Evolutionary conservation across 306 rosid genomes (phyloP), one percentile per base, ranked within the genome.

Genomic region (Hippophae gyantsensis): DNA sequence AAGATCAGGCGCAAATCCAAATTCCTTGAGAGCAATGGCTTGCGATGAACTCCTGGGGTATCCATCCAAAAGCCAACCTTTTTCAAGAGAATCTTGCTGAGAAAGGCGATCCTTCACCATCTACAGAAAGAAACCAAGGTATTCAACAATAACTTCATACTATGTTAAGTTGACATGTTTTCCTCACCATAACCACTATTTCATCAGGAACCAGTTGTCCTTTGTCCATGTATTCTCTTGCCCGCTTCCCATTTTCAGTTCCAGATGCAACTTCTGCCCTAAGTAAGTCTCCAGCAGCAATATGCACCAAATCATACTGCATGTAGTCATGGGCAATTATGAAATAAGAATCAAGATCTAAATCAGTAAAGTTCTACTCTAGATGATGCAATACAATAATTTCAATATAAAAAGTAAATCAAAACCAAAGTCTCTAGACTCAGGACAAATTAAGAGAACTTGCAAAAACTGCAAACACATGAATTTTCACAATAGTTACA

Each of bases 51-150:
- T 92, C 81, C 99, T 82, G 56, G 99, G 99, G 66, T 85, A 88
- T 26, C 99, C 99, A 75, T 92, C 97, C 66, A 92, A 74, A 65
- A 88, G 99, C 99, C 99, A 92, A 52, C 99, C 99, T 60, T 79
- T 71, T 53, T 82, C 58, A 46, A 13, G 68, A 70, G 99, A 69
- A 67, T 92, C 97, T 10, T 86, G 84, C 69, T 75, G 71, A 45
- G 47, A 75, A 65, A 92, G 79, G 54, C 97, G 89, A 13, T 86
- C 95, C 68, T 78, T 92, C 57, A 92, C 96, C 90, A 92, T 92
- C 93, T 90, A 63, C 75, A 79, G 13, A 47, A 69, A 58, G 45
- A 48, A 66, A 50, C 41, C 40, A 56, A 62, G 18, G 53, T 58
- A 18, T 61, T 76, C 64, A 78, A 32, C 52, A 65, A 62, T 18